phyloP scores from a whole-genome alignment of 139 green algal genomes.

The Chlorella sp. region DNA sequence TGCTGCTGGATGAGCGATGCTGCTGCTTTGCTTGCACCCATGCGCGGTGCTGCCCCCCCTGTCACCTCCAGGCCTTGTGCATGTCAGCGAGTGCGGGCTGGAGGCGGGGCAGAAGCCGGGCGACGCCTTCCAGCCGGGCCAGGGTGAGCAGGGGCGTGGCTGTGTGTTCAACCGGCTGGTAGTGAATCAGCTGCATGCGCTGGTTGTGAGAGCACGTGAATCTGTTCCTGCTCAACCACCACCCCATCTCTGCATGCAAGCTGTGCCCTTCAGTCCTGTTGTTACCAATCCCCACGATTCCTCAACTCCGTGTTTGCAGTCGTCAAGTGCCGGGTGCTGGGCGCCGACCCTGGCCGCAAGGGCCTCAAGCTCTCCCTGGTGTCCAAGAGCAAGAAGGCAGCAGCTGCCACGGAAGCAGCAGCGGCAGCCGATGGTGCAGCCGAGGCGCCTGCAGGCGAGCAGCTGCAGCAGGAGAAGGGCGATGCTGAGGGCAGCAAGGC shows the following conservation, averaged over 20 bases:
- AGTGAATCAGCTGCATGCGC: too few species aligned
- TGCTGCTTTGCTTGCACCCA: too few species aligned
- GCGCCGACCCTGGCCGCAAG: constrained; percentile 43
- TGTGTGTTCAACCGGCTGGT: too few species aligned
- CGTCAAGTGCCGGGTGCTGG: constrained; percentile 59
- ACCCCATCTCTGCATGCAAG: too few species aligned
- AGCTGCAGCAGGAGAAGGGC: background rate
- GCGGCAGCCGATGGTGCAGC: background rate
- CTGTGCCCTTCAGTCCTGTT: too few species aligned
- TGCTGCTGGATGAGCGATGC: too few species aligned
- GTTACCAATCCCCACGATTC: too few species aligned
- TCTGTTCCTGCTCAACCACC: too few species aligned
- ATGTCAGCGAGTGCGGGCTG: constrained; percentile 74
- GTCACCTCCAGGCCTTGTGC: constrained; percentile 12
- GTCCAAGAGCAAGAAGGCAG: constrained; percentile 19
- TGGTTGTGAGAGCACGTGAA: too few species aligned
- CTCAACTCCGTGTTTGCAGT: too few species aligned
- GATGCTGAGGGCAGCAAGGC: background rate
- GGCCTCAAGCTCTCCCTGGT: constrained; percentile 62
- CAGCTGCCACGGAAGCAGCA: background rate
- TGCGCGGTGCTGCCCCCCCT: too few species aligned
- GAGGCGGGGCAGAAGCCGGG: constrained; percentile 57
- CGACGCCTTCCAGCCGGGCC: constrained; percentile 67
- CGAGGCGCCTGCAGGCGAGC: background rate
- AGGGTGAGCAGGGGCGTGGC: constrained; percentile 62